Conservation (phyloP, 192 early-diverging fungal species). For the Funneliformis geosporum region DNA sequence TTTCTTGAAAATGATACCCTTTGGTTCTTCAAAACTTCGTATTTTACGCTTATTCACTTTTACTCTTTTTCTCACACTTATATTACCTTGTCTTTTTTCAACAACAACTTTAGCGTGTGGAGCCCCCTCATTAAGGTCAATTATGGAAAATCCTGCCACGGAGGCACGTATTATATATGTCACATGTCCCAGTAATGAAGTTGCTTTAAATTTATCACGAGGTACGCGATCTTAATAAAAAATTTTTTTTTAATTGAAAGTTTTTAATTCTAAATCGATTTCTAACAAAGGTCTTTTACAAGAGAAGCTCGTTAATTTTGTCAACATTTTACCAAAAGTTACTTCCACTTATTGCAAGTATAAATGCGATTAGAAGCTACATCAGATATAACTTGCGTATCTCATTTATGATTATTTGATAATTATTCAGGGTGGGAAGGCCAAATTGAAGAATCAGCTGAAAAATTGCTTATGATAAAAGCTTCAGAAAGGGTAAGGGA, state of each 20-base stretch:
- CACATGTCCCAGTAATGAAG: not conserved
- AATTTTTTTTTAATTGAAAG: not conserved
- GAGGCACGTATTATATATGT: not conserved
- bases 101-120: not conserved
- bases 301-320: conserved; percentile 15
- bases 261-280: not conserved
- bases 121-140: not conserved
- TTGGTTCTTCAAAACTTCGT: not conserved
- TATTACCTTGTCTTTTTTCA: not conserved
- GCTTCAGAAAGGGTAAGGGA: not conserved
- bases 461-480: conserved; percentile 14
- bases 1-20: not conserved
- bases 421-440: conserved; percentile 16
- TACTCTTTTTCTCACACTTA: not conserved
- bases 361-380: not conserved
- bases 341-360: conserved; percentile 24
- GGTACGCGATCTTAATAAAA: not conserved
- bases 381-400: not conserved
- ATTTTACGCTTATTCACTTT: not conserved
- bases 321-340: conserved; percentile 12
- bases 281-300: not conserved
- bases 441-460: conserved; percentile 15
- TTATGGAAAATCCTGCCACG: not conserved
- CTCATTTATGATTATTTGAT: not conserved
- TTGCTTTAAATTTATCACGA: not conserved